phyloP scores from a whole-genome alignment of 352 stramenopile species.

The Globisporangium nodosum region DNA sequence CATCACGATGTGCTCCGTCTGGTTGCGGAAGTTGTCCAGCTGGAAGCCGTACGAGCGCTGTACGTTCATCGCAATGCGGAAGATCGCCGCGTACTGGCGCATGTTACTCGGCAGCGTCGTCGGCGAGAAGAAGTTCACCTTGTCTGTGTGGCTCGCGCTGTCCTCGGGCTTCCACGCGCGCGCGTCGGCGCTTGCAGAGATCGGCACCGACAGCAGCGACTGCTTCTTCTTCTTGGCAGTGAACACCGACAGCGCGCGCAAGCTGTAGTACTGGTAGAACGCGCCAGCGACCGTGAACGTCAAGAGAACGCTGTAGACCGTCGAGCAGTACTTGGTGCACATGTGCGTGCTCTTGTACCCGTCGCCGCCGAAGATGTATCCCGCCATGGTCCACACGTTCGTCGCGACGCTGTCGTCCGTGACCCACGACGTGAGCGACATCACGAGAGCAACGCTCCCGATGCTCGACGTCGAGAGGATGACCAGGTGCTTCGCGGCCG shows the following conservation, averaged over 20 bases:
- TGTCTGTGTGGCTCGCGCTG: conserved; percentile 21
- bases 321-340: conserved; percentile 48
- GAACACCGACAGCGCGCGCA: conserved; percentile 25
- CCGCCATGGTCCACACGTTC: conserved; percentile 65
- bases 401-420: conserved; percentile 46
- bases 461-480: conserved; percentile 64
- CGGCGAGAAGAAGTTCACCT: conserved; percentile 80
- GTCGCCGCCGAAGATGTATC: conserved; percentile 57
- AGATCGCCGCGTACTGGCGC: conserved; percentile 81
- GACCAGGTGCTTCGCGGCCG: conserved; percentile 54
- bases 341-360: conserved; percentile 37
- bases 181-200: conserved; percentile 77
- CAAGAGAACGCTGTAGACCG: conserved; percentile 56
- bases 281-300: conserved; percentile 32
- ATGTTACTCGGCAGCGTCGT: conserved; percentile 67
- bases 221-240: conserved; percentile 17
- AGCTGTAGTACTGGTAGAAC: conserved; percentile 42
- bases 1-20: conserved; percentile 97
- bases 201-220: conserved; percentile 26
- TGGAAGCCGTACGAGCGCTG: conserved; percentile 84
- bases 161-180: conserved; percentile 57
- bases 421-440: conserved; percentile 74
- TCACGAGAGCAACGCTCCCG: conserved; percentile 53
- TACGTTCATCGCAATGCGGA: conserved; percentile 81
- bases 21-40: conserved; percentile 89